These are phyloP conservation scores for Epithemia pelagica DNA, from an alignment of 108 stramenopile species.

Conservation along the genomic window DNA sequence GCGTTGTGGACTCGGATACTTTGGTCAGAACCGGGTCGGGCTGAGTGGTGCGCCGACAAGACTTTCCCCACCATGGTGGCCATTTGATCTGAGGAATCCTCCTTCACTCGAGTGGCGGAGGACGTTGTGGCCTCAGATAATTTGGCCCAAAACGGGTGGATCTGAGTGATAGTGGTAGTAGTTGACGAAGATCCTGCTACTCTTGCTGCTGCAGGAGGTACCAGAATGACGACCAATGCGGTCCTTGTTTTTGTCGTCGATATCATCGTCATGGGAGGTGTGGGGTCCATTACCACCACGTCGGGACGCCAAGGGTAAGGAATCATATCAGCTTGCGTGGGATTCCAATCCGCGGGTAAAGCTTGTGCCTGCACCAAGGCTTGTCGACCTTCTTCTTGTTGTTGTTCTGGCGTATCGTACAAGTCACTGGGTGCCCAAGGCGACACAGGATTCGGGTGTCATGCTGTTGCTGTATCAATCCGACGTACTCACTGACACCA, in stretches of 20 bases:
- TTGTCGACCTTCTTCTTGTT: too few relatives aligned
- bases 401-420: neutral
- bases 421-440: neutral
- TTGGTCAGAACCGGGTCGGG: neutral
- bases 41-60: neutral
- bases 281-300: conserved; percentile 1
- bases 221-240: neutral
- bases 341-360: conserved; percentile 12
- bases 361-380: neutral
- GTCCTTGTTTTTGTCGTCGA: neutral
- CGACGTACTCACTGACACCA: conserved; percentile 6
- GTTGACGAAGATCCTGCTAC: conserved; percentile 2
- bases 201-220: neutral
- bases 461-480: conserved; percentile 8
- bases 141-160: neutral
- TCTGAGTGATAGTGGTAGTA: neutral
- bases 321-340: conserved; percentile 5
- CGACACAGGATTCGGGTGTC: conserved; percentile 13
- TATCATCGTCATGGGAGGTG: neutral
- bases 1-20: neutral
- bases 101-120: too few relatives aligned
- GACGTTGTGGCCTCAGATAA: neutral
- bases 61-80: neutral
- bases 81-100: neutral
- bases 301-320: conserved; percentile 5